A percentile compares a stretch with the other conserved stretches of the same genome.
Conservation (phyloP, 2,329 filamentous ascomycete species). For the Ceratocystiopsis minuta region DNA sequence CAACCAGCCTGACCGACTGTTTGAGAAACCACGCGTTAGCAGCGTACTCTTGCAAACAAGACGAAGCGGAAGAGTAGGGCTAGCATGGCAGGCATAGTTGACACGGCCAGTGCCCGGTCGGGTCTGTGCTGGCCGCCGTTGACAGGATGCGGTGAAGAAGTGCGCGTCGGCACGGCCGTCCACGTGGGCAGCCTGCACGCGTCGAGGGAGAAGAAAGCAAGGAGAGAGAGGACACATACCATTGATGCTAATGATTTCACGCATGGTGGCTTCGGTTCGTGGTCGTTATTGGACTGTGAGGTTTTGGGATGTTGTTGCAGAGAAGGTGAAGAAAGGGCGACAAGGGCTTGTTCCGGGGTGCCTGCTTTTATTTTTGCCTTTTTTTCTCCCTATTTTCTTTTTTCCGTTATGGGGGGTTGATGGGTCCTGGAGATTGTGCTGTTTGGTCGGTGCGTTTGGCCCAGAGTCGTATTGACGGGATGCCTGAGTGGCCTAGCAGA, state of each 20-base stretch:
- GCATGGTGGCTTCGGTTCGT: conserved; percentile 50
- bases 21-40: conserved; percentile 33
- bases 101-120: no score
- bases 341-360: background rate
- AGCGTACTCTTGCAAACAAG: background rate
- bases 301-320: background rate
- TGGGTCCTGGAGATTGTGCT: background rate
- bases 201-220: conserved; percentile 14
- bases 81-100: no score
- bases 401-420: background rate
- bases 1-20: conserved; percentile 99
- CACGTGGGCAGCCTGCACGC: background rate
- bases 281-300: background rate
- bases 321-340: background rate
- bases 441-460: no score
- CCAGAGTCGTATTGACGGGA: no score
- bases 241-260: conserved; percentile 99
- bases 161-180: background rate
- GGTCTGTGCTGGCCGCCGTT: no score
- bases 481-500: no score
- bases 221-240: conserved; percentile 38
- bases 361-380: background rate
- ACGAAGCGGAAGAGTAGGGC: no score
- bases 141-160: background rate
- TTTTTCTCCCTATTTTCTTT: background rate